Base-by-base conservation (phyloP, 164 flowering plant genomes). In the Annona cherimola region DNA sequence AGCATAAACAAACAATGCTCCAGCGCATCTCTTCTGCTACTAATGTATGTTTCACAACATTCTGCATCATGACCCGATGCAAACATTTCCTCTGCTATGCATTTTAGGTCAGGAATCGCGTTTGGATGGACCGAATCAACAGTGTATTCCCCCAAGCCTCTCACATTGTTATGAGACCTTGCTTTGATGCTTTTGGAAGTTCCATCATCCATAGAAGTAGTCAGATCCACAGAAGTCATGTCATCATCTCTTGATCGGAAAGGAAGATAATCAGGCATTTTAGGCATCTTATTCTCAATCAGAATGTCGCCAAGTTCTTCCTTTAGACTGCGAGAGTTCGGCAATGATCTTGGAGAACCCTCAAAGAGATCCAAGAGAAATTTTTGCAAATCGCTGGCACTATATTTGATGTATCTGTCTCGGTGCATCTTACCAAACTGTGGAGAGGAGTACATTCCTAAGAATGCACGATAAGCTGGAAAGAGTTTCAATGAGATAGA, bases 271-370 rank as follows among this genome's bases (percentile, higher is more conserved):
- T 87, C 92, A 0, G 90, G 90, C 79, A 90, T 97, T 76, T 84
- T 86, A 40, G 88, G 84, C 62, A 84, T 88, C 78, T 82, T 83
- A 69, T 89, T 84, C 70, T 88, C 82, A 64, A 79, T 73, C 71
- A 93, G 88, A 67, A 93, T 70, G 77, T 87, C 55, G 74, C 72
- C 74, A 71, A 93, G 87, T 80, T 89, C 97, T 68, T 89, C 91
- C 83, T 91, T 94, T 18, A 93, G 90, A 81, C 89, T 85, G 35
- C 1, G 35, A 26, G 35, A 26, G 35, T 26, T 26, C 1, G 35
- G 35, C 35, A 26, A 26, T 26, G 35, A 26, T 26, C 35, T 40
- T 40, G 73, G 73, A 1, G 44, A 70, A 9, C 73, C 73, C 44
- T 70, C 73, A 61, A 70, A 70, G 46, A 70, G 39, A 70, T 70